Evolutionary conservation across 2,329 filamentous ascomycete genomes (phyloP), one percentile per base, ranked within the genome.

Genomic region (Aureobasidium uvarum): DNA sequence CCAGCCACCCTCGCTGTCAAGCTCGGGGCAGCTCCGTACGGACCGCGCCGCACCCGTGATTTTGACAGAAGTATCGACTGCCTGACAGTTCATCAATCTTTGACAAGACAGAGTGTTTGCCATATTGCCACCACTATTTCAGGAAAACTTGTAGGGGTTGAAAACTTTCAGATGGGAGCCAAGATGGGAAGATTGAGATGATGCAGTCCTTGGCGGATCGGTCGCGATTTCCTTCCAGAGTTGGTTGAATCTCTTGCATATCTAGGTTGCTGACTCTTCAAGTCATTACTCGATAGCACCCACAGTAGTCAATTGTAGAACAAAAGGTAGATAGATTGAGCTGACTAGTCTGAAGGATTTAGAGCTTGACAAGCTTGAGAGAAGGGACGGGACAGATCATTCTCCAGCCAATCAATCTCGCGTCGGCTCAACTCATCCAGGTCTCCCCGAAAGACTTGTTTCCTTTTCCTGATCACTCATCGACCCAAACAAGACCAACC

Each of bases 271-370:
- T 48, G 56, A 28, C 14, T 38, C 43, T 45, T 36, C 10, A 36
- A 11, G 10, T 11, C 41, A 36, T 25, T 20, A 33, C 8, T 39
- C 23, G 23, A 25, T 48, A 60, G 56, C n/a, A 60, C 41, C 10
- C 10, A 33, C 54, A 58, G 39, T 58, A 58, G 54, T 45, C n/a
- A 20, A 7, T 10, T 13, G 20, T 25, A 48, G 16, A 16, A n/a
- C 13, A 23, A 60, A 60, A 48, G 56, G 36, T 36, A 46, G 31
- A 60, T 60, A 60, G 41, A 60, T 46, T 60, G 56, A n/a, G 23
- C 11, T 46, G 28, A 36, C 41, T 60, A 36, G 56, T 45, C 5
- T 18, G 5, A 16, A 46, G 25, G 23, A 56, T 38, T 18, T 8
- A 36, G 33, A 18, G 41, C 25, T 48, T 48, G 56, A 23, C 38